phyloP scores from a whole-genome alignment of 352 stramenopile species.

The Plasmopara muralis region DNA sequence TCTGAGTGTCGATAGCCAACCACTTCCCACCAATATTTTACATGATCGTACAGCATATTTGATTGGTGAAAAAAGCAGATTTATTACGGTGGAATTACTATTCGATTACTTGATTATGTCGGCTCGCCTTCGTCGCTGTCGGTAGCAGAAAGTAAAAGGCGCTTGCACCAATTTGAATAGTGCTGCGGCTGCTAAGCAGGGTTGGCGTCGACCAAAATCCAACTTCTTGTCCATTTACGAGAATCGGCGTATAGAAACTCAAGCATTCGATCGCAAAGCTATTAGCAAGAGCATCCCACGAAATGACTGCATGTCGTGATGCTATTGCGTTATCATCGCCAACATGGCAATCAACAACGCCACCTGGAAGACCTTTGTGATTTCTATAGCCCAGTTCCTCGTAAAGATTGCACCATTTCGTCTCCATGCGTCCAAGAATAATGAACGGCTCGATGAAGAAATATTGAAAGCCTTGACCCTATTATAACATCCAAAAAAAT shows the following conservation, averaged over 20 bases:
- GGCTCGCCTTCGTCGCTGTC: conserved; percentile 15
- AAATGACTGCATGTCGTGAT: conserved; percentile 54
- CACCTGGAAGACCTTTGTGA: conserved; percentile 42
- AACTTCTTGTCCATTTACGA: conserved; percentile 60
- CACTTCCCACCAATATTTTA: conserved; percentile 17
- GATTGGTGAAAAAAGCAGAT: conserved; percentile 15
- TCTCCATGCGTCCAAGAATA: conserved; percentile 54
- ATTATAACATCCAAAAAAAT: conserved; percentile 6
- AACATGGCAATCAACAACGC: conserved; percentile 62
- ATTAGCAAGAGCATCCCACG: conserved; percentile 37
- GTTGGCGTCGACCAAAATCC: conserved; percentile 39
- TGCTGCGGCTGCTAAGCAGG: conserved; percentile 38
- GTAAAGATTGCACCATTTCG: conserved; percentile 57
- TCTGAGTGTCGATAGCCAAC: conserved; percentile 24
- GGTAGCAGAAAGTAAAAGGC: conserved; percentile 77
- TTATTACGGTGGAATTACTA: neutral
- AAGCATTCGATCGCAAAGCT: conserved; percentile 70
- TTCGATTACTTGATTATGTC: conserved; percentile 3
- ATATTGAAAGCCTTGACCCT: conserved; percentile 56
- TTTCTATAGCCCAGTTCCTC: conserved; percentile 36
- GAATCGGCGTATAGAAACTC: conserved; percentile 41
- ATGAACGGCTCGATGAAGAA: conserved; percentile 62
- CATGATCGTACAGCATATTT: conserved; percentile 4
- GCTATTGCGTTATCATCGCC: conserved; percentile 58
- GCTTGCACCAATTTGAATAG: conserved; percentile 63